Evolutionary conservation across 2,329 filamentous ascomycete species (phyloP).

Genomic region (Alternaria hordeiaustralica): DNA sequence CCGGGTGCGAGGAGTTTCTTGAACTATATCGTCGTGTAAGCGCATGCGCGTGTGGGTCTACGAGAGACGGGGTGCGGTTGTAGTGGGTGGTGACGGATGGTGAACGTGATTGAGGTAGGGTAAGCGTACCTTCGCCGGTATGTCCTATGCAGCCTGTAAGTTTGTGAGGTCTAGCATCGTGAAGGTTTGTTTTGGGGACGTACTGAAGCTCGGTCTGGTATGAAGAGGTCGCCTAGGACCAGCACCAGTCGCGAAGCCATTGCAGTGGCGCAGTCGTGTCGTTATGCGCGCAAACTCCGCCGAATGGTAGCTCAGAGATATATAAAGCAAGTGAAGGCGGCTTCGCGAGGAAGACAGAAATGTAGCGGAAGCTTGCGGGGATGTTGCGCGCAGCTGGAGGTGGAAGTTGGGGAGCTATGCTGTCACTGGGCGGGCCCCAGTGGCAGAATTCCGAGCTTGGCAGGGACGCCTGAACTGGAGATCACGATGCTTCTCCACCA

Average conservation of each 20-base stretch:
- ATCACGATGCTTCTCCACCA: background rate
- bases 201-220: constrained; percentile 52
- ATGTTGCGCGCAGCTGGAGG: constrained; percentile 11
- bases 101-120: background rate
- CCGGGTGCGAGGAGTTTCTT: constrained; percentile 65
- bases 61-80: background rate
- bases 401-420: constrained; percentile 24
- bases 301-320: background rate
- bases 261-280: constrained; percentile 15
- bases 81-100: background rate
- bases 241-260: constrained; percentile 53
- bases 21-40: constrained; percentile 39
- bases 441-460: constrained; percentile 24
- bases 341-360: background rate
- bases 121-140: constrained; percentile 49
- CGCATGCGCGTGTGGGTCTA: constrained; percentile 1
- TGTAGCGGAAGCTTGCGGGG: constrained; percentile 1
- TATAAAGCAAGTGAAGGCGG: fast-evolving
- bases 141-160: constrained; percentile 50
- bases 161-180: constrained; percentile 40
- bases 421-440: constrained; percentile 17
- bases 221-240: constrained; percentile 52
- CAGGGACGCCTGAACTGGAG: constrained; percentile 9
- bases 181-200: constrained; percentile 17
- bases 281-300: background rate